These are phyloP conservation scores for Paxillus ammoniavirescens DNA, from an alignment of 768 basidiomycete species.

Conservation along the genomic window DNA sequence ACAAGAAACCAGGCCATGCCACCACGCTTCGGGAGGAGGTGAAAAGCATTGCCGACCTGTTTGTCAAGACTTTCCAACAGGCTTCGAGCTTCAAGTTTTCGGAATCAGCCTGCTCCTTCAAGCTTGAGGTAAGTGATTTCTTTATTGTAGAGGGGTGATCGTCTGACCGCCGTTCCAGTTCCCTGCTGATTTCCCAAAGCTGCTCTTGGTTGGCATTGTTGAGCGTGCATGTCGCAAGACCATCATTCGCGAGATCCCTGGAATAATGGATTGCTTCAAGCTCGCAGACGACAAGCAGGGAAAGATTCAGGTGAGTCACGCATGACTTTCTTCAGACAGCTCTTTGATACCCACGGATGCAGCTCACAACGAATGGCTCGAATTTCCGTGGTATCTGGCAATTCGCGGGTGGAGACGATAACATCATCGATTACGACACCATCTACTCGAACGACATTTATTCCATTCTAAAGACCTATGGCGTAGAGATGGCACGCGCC, in stretches of 20 bases:
- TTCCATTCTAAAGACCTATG: constrained; percentile 86
- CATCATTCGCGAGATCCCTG: constrained; percentile 85
- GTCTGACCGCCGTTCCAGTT: constrained; percentile 52
- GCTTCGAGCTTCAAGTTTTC: constrained; percentile 76
- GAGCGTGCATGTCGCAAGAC: constrained; percentile 84
- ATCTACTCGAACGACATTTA: constrained; percentile 96
- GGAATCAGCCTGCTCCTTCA: constrained; percentile 66
- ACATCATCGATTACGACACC: constrained; percentile 70
- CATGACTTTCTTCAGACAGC: background rate
- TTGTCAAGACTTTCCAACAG: constrained; percentile 57
- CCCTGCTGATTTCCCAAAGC: constrained; percentile 82
- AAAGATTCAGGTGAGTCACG: constrained; percentile 40
- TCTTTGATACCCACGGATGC: constrained; percentile 4
- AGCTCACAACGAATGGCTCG: constrained; percentile 90
- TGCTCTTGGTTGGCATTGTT: constrained; percentile 90
- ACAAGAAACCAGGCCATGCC: constrained; percentile 17
- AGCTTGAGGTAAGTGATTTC: constrained; percentile 67
- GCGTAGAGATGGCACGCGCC: constrained; percentile 93
- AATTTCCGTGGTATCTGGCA: constrained; percentile 91
- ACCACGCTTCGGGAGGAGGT: constrained; percentile 40
- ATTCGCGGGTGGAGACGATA: constrained; percentile 53
- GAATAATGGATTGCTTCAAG: constrained; percentile 86
- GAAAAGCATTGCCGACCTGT: constrained; percentile 46
- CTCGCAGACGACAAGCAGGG: constrained; percentile 52
- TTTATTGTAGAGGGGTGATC: background rate